Base-by-base conservation (phyloP, 768 basidiomycete genomes). In the Xerocomus potaroensis region DNA sequence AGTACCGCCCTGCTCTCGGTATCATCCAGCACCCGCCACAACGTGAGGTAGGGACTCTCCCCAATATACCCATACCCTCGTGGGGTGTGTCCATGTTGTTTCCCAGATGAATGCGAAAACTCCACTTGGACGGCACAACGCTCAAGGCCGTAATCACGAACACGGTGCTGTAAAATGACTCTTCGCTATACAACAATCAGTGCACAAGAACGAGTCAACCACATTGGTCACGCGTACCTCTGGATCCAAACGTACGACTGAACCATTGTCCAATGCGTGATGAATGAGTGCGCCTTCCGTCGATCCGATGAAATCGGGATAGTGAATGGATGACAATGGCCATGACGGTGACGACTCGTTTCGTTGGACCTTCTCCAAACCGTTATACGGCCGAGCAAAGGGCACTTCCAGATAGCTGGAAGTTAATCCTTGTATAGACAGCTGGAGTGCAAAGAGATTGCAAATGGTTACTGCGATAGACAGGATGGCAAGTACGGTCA, bases 321-420 rank as follows among this genome's bases (percentile, higher is more conserved):
- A 43, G 43, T 50, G 50, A 11, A 12, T 57, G 18, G 57, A 55
- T 4, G 48, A 48, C 29, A 61, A 48, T 6, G 60, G 60, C 61
- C 60, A 61, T n/a, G 45, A 60, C 11, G 58, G 58, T 5, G 60
- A 63, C n/a, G 61, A 60, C 18, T 48, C 50, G n/a, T 61, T 61
- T 12, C 60, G 58, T 15, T 43, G n/a, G 6, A 61, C 41, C 37
- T 38, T 60, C 30, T 57, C 60, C 21, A 63, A 32, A 5, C 60
- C 60, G 7, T 45, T 57, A 30, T 61, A 61, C 18, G 55, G 61
- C 15, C 52, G 57, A 24, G 47, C 47, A 18, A 59, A 22, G 29
- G 51, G 33, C 5, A 49, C 50, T 8, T 59, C 47, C 21, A 54
- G 15, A 38, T 35, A 41, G 23, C 10, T 29, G 38, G 19, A 27